Evolutionary conservation across 257 asterid genomes (phyloP).

Genomic region (Nicotiana undulata): DNA sequence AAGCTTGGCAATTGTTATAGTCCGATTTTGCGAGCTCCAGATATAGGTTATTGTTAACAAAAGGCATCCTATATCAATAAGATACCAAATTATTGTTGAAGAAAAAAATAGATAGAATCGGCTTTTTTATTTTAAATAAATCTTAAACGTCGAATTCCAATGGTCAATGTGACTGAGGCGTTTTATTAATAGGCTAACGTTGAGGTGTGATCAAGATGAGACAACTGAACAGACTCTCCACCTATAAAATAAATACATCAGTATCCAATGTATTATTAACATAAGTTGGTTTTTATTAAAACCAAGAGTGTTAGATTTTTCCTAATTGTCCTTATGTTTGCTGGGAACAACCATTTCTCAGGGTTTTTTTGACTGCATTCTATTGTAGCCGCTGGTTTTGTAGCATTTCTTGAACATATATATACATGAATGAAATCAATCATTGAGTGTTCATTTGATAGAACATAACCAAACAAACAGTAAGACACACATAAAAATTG

Average conservation of each 20-base stretch:
- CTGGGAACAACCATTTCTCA: neutral
- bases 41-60: slow-evolving; percentile 56
- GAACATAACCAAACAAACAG: neutral
- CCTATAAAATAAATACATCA: neutral
- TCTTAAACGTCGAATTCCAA: neutral
- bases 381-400: neutral
- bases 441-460: neutral
- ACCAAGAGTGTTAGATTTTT: neutral
- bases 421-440: neutral
- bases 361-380: neutral
- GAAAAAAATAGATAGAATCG: too few relatives aligned
- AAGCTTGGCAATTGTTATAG: slow-evolving; percentile 59
- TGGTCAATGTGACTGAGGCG: neutral
- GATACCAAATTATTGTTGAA: neutral
- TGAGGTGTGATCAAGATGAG: neutral
- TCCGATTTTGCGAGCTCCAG: slow-evolving; percentile 71
- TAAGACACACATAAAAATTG: neutral
- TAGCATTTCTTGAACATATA: neutral
- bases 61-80: slow-evolving; percentile 49
- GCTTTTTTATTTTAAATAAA: too few relatives aligned
- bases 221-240: neutral
- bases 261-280: neutral
- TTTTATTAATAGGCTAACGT: neutral
- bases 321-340: neutral
- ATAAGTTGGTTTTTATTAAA: neutral